A percentile compares a stretch with the other conserved stretches of the same genome.
Conservation (phyloP, 2,329 filamentous ascomycete genomes). For the Fusarium praegraminearum region DNA sequence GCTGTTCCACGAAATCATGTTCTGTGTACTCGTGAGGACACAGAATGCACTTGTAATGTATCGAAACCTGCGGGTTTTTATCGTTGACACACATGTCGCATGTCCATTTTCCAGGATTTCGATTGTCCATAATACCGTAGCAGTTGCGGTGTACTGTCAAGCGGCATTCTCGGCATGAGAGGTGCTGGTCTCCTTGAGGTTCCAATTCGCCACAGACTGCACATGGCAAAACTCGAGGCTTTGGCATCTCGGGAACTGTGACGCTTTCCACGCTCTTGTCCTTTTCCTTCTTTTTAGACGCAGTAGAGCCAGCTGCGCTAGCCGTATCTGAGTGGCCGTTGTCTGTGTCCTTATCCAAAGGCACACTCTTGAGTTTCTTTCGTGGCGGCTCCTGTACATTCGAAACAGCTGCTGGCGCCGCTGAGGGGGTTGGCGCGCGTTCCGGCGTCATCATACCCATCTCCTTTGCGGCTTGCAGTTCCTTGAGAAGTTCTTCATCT, state of each 20-base stretch:
- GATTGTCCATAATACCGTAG: constrained; percentile 84
- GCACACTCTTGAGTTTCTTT: constrained; percentile 72
- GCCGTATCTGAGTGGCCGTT: constrained; percentile 59
- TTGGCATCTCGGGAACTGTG: constrained; percentile 79
- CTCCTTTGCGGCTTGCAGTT: constrained; percentile 75
- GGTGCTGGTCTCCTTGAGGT: constrained; percentile 75
- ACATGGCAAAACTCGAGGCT: constrained; percentile 83
- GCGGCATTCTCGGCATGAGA: constrained; percentile 88
- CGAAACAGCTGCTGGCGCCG: constrained; percentile 34
- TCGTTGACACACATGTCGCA: constrained; percentile 98
- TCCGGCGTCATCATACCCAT: constrained; percentile 60
- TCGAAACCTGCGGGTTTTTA: constrained; percentile 90
- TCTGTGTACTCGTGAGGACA: constrained; percentile 87
- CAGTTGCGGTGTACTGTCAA: constrained; percentile 92
- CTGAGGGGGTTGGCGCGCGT: constrained; percentile 55
- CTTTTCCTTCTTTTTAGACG: constrained; percentile 71
- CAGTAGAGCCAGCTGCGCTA: constrained; percentile 54
- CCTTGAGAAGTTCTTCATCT: constrained; percentile 89
- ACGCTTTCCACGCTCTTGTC: constrained; percentile 68
- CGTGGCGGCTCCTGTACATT: constrained; percentile 66
- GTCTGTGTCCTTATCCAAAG: constrained; percentile 65
- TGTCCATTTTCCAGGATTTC: constrained; percentile 83
- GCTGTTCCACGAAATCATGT: constrained; percentile 84
- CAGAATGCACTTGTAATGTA: constrained; percentile 91
- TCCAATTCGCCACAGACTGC: constrained; percentile 84